Evolutionary conservation across 139 green algal genomes (phyloP), one percentile per base, ranked within the genome.

Genomic region (Ettlia oleoabundans): DNA sequence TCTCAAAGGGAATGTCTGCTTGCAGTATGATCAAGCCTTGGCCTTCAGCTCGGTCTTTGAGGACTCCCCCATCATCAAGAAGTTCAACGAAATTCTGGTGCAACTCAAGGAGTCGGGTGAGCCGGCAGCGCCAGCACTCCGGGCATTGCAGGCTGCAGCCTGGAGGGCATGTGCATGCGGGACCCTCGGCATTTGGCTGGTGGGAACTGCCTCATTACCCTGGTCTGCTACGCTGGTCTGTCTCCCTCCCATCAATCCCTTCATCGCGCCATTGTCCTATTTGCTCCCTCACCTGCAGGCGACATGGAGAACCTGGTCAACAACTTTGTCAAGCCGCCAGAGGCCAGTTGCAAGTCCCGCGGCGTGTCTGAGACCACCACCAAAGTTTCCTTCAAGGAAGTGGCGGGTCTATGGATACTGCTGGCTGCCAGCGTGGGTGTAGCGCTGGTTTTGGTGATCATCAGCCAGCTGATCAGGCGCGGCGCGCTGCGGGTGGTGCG

Each of bases 341-440:
- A 71, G 61, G 61, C 58, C 38, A 61, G 38, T 38, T 82, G 76
- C 76, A 82, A 82, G 76, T 41, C 52, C n/a, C 43, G 35, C 2
- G 73, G 52, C 0, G 73, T 80, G 35, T 37, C 18, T 1, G 73
- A 80, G 21, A n/a, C 35, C 24, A n/a, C 35, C 53, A 68, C 22
- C 32, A 13, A 52, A 33, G 33, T 80, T 32, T 26, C 35, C 1
- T 80, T 80, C 24, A 22, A 53, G 22, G 33, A 82, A n/a, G 68
- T 61, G 41, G 51, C 72, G 24, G 55, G 74, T 7, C 76, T 82
- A 38, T 82, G 76, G 76, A 58, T 82, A 13, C 40, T 82, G 58
- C 76, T 82, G 76, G 76, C 61, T 30, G 76, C 58, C 28, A 62
- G 58, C 26, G 40, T 82, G 58, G 76, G 61, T 21, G 40, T 82